phyloP scores from a whole-genome alignment of 2,329 filamentous ascomycete species.

The Sclerotinia minor region DNA sequence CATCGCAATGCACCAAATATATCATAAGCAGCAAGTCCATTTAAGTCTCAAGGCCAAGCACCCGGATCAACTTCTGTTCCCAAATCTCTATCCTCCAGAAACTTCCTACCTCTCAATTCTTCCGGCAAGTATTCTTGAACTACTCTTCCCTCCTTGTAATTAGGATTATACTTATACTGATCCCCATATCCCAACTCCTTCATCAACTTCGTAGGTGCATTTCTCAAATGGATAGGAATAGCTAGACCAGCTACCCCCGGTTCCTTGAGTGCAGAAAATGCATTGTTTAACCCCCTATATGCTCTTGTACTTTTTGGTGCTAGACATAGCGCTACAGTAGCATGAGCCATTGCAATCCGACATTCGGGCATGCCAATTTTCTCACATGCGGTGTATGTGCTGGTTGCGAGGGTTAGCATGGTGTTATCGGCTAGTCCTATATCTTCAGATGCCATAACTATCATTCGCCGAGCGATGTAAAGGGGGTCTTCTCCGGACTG shows the following conservation, averaged over 20 bases:
- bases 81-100: slow-evolving; percentile 78
- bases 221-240: slow-evolving; percentile 83
- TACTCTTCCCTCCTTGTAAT: slow-evolving; percentile 79
- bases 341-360: slow-evolving; percentile 87
- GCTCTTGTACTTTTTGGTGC: slow-evolving; percentile 85
- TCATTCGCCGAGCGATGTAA: slow-evolving; percentile 87
- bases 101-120: slow-evolving; percentile 65
- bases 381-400: slow-evolving; percentile 82
- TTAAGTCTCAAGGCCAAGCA: slow-evolving; percentile 35
- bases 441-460: slow-evolving; percentile 94
- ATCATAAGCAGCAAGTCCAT: slow-evolving; percentile 17
- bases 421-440: slow-evolving; percentile 86
- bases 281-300: slow-evolving; percentile 80
- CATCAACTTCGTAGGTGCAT: slow-evolving; percentile 91
- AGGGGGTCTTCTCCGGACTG: slow-evolving; percentile 91
- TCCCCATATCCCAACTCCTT: slow-evolving; percentile 86
- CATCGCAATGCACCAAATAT: slow-evolving; percentile 27
- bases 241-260: slow-evolving; percentile 80
- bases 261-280: slow-evolving; percentile 74
- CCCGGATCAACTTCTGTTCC: slow-evolving; percentile 72
- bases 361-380: slow-evolving; percentile 96
- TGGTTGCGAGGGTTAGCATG: slow-evolving; percentile 80
- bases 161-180: slow-evolving; percentile 96
- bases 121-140: slow-evolving; percentile 89
- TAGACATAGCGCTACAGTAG: slow-evolving; percentile 74